Evolutionary conservation across 768 basidiomycete genomes (phyloP), one percentile per base, ranked within the genome.

Genomic region (Termitomyces sp.): DNA sequence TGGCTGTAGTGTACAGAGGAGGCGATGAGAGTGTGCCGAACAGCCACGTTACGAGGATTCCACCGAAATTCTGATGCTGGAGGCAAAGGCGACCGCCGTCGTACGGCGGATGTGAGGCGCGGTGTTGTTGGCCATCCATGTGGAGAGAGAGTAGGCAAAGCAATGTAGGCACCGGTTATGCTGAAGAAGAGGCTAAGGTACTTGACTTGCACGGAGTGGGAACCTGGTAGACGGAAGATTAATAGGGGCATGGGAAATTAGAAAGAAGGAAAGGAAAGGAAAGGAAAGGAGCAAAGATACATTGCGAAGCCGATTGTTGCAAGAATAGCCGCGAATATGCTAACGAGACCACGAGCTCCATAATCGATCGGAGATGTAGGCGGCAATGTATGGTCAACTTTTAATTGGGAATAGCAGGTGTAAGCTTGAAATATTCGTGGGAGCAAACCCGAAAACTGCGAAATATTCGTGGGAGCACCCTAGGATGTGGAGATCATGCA

Each of bases 111-210:
- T 68, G 60, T 83, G 75, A 0, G 85, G 84, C 5, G 79, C 72
- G 8, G 81, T 74, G 71, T 86, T 87, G 68, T 87, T 86, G 12
- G 84, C 78, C 54, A 73, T 70, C 86, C 85, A 87, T 0, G 84
- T 80, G 4, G 75, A 74, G 31, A 74, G 31, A 84, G 66, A 0
- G 83, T 72, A 4, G 85, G 82, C 4, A 79, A 81, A 2, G 73
- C 66, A 16, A 75, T 69, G 66, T 85, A 85, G 1, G 77, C 71
- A n/a, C 84, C 83, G 0, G 79, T 64, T 22, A 85, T 72, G 5
- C 76, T 76, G 51, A 86, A 72, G 73, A 85, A 86, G 3, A 86
- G 72, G 13, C 79, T 79, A 13, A 70, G 79, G 60, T 86, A 86
- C 60, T 77, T 78, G 36, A 80, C 64, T 13, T 69, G 63, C 45